Conservation (phyloP, 345 rosid species). For the Salix koriyanagi region DNA sequence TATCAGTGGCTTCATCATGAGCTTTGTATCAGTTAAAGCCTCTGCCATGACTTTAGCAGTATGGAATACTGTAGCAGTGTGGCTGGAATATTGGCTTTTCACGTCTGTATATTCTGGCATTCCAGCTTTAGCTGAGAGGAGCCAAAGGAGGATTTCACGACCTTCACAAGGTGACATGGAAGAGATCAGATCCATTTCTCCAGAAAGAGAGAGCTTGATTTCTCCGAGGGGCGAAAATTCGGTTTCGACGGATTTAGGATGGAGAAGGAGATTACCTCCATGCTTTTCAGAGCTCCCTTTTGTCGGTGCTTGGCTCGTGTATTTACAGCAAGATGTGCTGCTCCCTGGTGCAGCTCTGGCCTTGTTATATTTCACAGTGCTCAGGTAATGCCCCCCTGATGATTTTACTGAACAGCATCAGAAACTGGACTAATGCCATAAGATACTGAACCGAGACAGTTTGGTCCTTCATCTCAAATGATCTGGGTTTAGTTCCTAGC, state of each 20-base stretch:
- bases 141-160: slow-evolving; percentile 41
- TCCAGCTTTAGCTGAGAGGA: slow-evolving; percentile 50
- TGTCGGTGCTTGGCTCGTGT: slow-evolving; percentile 59
- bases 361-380: slow-evolving; percentile 74
- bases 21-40: slow-evolving; percentile 68
- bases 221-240: slow-evolving; percentile 7
- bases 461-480: neutral
- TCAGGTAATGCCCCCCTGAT: slow-evolving; percentile 39
- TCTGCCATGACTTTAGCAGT: slow-evolving; percentile 63
- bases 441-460: neutral
- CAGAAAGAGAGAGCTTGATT: slow-evolving; percentile 11
- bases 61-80: slow-evolving; percentile 50
- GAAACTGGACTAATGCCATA: neutral
- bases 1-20: slow-evolving; percentile 64
- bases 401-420: neutral
- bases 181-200: slow-evolving; percentile 9
- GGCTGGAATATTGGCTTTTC: slow-evolving; percentile 79
- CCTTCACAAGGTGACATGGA: slow-evolving; percentile 8
- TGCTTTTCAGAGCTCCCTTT: slow-evolving; percentile 41
- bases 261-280: slow-evolving; percentile 25
- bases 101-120: slow-evolving; percentile 57
- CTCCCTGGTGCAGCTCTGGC: slow-evolving; percentile 76
- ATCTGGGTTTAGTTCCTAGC: neutral
- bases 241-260: slow-evolving; percentile 4
- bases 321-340: slow-evolving; percentile 55